phyloP scores from a whole-genome alignment of 169 alveolate genomes.

The Pseudocohnilembus persalinus region DNA sequence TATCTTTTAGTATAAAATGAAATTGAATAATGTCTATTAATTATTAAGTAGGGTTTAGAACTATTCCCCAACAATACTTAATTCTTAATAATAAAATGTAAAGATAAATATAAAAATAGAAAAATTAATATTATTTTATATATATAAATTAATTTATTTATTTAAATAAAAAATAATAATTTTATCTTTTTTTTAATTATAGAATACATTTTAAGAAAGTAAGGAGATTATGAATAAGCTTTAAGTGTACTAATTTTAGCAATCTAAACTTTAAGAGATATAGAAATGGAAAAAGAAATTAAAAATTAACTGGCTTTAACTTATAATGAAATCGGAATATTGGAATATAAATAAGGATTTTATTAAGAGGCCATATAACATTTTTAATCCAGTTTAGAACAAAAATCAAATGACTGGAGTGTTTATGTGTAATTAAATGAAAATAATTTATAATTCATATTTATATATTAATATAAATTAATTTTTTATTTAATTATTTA shows the following conservation, averaged over 20 bases:
- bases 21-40: conserved; percentile 13
- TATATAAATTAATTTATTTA: too few species aligned
- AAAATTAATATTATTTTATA: too few species aligned
- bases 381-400: conserved; percentile 5
- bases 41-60: conserved; percentile 20
- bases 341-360: neutral
- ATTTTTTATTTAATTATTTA: too few species aligned
- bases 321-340: conserved; percentile 14
- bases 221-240: conserved; percentile 2
- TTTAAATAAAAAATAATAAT: too few species aligned
- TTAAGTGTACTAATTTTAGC: conserved; percentile 3
- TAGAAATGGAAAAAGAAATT: conserved; percentile 2
- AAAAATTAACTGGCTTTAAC: conserved; percentile 26
- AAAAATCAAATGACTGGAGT: conserved; percentile 24
- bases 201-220: conserved; percentile 15
- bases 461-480: too few species aligned
- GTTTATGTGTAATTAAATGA: neutral
- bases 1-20: conserved; percentile 18
- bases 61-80: conserved; percentile 24
- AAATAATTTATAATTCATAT: too few species aligned
- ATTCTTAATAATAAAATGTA: conserved; percentile 4
- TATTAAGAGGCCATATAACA: conserved; percentile 22
- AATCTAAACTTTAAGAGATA: conserved; percentile 18
- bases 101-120: too few species aligned
- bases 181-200: neutral